Percentiles rank a stretch among this genome's conserved stretches.
Conservation (phyloP, 2,329 filamentous ascomycete genomes). For the Zasmidium cellare region DNA sequence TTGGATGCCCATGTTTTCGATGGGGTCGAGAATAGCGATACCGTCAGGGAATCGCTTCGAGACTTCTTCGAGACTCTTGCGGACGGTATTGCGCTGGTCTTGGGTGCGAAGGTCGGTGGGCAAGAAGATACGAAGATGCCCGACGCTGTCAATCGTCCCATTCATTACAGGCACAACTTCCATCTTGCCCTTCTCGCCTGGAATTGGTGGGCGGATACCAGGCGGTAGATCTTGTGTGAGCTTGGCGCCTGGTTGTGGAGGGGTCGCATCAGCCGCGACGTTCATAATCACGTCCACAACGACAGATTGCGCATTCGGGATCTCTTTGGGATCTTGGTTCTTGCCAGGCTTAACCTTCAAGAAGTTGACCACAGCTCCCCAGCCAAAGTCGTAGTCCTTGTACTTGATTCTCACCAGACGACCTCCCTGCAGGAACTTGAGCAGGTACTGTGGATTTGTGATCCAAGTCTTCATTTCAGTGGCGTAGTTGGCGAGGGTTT, state of each 20-base stretch:
- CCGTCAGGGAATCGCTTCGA: slow-evolving; percentile 89
- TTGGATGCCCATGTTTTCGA: slow-evolving; percentile 93
- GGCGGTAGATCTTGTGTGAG: slow-evolving; percentile 58
- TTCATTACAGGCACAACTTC: slow-evolving; percentile 85
- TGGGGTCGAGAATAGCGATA: slow-evolving; percentile 81
- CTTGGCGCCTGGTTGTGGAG: slow-evolving; percentile 29
- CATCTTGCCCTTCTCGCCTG: slow-evolving; percentile 68
- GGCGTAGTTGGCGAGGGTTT: slow-evolving; percentile 78
- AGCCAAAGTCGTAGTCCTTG: slow-evolving; percentile 80
- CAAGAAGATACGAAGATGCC: slow-evolving; percentile 79
- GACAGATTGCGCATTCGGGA: slow-evolving; percentile 72
- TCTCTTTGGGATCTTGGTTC: slow-evolving; percentile 65
- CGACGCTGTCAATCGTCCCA: slow-evolving; percentile 80
- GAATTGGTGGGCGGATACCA: slow-evolving; percentile 59
- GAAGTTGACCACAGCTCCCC: slow-evolving; percentile 84
- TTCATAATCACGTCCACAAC: slow-evolving; percentile 79
- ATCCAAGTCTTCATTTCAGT: slow-evolving; percentile 91
- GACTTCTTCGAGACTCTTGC: slow-evolving; percentile 73
- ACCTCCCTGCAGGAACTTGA: slow-evolving; percentile 84
- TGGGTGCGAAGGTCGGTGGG: slow-evolving; percentile 71
- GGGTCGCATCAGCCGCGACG: slow-evolving; percentile 60
- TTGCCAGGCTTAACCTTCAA: slow-evolving; percentile 62
- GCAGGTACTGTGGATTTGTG: slow-evolving; percentile 82
- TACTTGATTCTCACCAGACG: slow-evolving; percentile 84
- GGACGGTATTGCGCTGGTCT: slow-evolving; percentile 68